phyloP scores from a whole-genome alignment of 116 monocot genomes.

The Papilionanthe hybrid region DNA sequence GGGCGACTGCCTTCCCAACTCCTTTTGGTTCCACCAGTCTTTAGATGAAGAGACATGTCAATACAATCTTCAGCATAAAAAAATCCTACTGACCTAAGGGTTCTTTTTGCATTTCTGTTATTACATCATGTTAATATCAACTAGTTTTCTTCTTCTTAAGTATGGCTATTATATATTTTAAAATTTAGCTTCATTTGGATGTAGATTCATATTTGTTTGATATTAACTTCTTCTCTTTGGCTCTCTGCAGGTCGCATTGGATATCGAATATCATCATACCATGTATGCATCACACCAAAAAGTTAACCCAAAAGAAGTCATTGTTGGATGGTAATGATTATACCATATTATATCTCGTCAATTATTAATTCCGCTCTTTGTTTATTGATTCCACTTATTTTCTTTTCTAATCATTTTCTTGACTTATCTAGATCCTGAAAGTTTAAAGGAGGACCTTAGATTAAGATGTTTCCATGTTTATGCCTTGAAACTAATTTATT shows the following conservation, averaged over 20 bases:
- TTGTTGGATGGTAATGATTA: slow-evolving; percentile 79
- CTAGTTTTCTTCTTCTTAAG: background rate
- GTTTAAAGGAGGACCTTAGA: background rate
- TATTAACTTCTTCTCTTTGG: background rate
- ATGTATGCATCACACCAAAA: slow-evolving; percentile 84
- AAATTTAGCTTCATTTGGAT: background rate
- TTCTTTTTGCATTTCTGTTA: background rate
- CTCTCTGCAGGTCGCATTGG: slow-evolving; percentile 79
- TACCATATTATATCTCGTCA: background rate
- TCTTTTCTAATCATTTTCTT: background rate
- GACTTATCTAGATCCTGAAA: background rate
- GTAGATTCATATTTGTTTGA: background rate
- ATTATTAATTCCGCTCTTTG: background rate
- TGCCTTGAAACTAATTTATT: background rate
- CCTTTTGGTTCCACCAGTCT: background rate
- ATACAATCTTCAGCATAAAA: background rate
- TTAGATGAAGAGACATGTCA: background rate
- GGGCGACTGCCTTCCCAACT: too few species aligned
- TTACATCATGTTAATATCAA: background rate
- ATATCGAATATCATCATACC: slow-evolving; percentile 95
- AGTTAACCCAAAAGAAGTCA: slow-evolving; percentile 91
- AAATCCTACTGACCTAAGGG: background rate
- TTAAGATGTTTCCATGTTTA: background rate
- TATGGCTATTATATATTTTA: background rate
- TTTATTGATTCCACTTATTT: background rate